A percentile compares a stretch with the other conserved stretches of the same genome.
phyloP scores from a whole-genome alignment of 305 asterid genomes.

The Fraxinus ornus region DNA sequence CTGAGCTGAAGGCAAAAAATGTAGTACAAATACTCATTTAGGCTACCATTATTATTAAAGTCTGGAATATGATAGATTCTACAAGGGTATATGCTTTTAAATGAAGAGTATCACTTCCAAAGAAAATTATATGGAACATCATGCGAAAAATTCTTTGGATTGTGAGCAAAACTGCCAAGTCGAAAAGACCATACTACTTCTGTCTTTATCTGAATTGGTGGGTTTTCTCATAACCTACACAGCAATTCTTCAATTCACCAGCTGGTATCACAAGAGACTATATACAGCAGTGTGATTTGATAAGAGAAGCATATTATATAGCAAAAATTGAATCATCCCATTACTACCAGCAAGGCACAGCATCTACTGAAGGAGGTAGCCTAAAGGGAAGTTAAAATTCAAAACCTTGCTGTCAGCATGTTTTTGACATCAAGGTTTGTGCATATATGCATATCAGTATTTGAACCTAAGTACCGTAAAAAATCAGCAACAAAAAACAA shows the following conservation, averaged over 20 bases:
- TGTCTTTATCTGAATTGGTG: neutral
- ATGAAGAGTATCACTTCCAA: neutral
- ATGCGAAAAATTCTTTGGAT: neutral
- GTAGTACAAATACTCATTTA: neutral
- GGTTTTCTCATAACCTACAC: neutral
- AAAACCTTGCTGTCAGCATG: neutral
- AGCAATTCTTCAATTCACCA: neutral
- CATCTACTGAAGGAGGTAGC: neutral
- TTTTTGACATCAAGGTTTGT: neutral
- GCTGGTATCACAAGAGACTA: neutral
- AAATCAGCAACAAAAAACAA: neutral
- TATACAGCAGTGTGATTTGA: neutral
- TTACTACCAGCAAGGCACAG: neutral
- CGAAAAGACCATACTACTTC: neutral
- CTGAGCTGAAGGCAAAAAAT: neutral
- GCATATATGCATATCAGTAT: neutral
- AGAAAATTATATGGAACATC: neutral
- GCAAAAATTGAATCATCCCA: neutral
- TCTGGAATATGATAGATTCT: neutral
- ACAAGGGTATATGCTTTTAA: neutral
- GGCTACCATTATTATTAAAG: neutral
- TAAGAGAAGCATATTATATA: neutral
- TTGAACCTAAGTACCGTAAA: neutral
- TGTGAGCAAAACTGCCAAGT: neutral
- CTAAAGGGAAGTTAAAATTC: neutral